Base-by-base conservation (phyloP, 2,329 filamentous ascomycete species). In the Exophiala alcalophila region DNA sequence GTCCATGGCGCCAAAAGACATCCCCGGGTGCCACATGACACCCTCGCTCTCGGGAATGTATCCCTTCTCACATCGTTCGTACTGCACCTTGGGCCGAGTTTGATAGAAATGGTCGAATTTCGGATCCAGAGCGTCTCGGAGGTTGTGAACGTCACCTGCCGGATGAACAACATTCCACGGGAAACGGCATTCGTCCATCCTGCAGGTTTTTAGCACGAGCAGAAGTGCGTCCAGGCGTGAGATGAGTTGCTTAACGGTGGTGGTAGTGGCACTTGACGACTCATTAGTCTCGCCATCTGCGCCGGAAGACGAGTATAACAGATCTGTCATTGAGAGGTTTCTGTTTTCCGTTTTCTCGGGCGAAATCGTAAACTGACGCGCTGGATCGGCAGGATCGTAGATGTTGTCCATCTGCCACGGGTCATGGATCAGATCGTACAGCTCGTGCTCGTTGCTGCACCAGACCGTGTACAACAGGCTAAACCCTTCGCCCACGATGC, bases 381-480 rank as follows among this genome's bases (percentile, higher is more conserved):
- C 14, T 19, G 18, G 37, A 29, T 8, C 11, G n/a, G 38, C 4
- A 16, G 16, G 20, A 20, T 14, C n/a, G 15, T 42, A 49, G 14
- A 66, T 49, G 24, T 67, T 67, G 30, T 64, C 38, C 14, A 65
- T 29, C 50, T 66, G 57, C 45, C 64, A 65, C 0, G 63, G 62
- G 29, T 66, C 64, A 10, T 52, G 55, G 11, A 50, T 59, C 4
- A 67, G 50, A 42, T 68, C 63, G 28, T 68, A 68, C 1, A 68
- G 50, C 28, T 68, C 63, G 31, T 67, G 65, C 43, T 67, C 65
- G 14, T 61, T 61, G 24, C 48, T 65, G 46, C 65, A 68, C 62
- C 64, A 68, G 2, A 68, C 63, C 0, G 63, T 62, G 45, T 68
- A 68, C 40, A 65, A 65, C 3, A 68, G 44, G 23, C 64, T 61